phyloP scores from a whole-genome alignment of 2,329 filamentous ascomycete species.

The Sclerotinia nivalis region DNA sequence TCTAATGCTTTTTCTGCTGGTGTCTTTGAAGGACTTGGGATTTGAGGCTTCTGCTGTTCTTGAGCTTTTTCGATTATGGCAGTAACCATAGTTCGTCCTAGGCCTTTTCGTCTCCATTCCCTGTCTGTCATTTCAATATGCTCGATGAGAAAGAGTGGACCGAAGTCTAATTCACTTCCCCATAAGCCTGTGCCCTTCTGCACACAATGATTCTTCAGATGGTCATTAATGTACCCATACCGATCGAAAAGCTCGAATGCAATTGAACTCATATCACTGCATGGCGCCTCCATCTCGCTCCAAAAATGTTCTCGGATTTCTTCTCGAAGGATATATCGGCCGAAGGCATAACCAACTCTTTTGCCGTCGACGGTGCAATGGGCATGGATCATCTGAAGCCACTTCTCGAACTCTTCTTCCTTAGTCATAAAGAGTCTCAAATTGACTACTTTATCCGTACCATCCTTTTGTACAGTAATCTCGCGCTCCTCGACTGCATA shows the following conservation, averaged over 20 bases:
- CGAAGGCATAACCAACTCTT: conserved; percentile 33
- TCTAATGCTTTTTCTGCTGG: neutral
- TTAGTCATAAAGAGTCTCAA: conserved; percentile 7
- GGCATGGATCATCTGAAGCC: conserved; percentile 28
- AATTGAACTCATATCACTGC: conserved; percentile 38
- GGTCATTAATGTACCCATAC: conserved; percentile 43
- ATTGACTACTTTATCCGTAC: neutral
- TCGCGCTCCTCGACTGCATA: neutral
- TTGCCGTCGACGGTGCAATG: conserved; percentile 26
- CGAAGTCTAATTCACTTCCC: conserved; percentile 39
- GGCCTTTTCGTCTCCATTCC: conserved; percentile 1
- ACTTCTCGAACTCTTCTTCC: conserved; percentile 22
- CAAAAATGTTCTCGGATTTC: conserved; percentile 40
- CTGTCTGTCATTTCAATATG: neutral
- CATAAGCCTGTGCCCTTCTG: conserved; percentile 39
- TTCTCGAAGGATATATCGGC: conserved; percentile 34
- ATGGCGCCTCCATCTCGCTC: conserved; percentile 41
- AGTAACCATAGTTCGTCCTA: neutral
- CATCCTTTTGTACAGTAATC: neutral
- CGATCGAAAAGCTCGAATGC: conserved; percentile 44
- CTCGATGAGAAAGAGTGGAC: conserved; percentile 37
- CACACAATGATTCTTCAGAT: conserved; percentile 39
- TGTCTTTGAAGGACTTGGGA: too few relatives aligned
- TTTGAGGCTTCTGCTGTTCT: neutral
- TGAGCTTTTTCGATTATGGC: neutral